phyloP scores from a whole-genome alignment of 176 grass and related monocot genomes.

The Zea luxurians region DNA sequence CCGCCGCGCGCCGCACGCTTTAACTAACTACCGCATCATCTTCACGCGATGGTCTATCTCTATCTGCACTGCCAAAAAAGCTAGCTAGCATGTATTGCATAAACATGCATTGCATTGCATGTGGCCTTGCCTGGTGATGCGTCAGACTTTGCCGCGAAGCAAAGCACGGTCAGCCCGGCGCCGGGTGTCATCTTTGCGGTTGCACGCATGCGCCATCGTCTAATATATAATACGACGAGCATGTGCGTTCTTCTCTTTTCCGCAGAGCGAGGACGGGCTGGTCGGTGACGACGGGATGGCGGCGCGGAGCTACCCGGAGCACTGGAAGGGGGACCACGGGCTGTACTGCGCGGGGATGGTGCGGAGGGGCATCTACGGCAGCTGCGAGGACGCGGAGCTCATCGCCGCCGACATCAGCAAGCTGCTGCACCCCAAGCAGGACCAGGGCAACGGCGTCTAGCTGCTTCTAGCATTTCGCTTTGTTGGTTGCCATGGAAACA shows the following conservation, averaged over 20 bases:
- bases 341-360: constrained; percentile 55
- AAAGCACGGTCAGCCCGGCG: neutral
- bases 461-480: neutral
- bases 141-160: constrained; percentile 25
- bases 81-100: neutral
- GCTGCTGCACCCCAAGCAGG: neutral
- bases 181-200: constrained; percentile 22
- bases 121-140: neutral
- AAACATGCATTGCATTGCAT: too few species aligned
- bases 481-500: too few species aligned
- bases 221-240: neutral
- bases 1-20: too few species aligned
- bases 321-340: constrained; percentile 61
- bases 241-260: neutral
- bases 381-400: constrained; percentile 45
- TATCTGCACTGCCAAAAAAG: neutral
- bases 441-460: neutral
- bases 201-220: neutral
- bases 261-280: constrained; percentile 41
- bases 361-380: constrained; percentile 58
- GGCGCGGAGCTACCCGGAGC: constrained; percentile 31
- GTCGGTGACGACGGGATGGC: constrained; percentile 60
- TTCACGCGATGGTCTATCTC: neutral
- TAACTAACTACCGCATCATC: neutral
- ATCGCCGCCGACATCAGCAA: constrained; percentile 55